A percentile compares a stretch with the other conserved stretches of the same genome.
Evolutionary conservation across 768 basidiomycete species (phyloP).

Genomic region (Trametes elegans): DNA sequence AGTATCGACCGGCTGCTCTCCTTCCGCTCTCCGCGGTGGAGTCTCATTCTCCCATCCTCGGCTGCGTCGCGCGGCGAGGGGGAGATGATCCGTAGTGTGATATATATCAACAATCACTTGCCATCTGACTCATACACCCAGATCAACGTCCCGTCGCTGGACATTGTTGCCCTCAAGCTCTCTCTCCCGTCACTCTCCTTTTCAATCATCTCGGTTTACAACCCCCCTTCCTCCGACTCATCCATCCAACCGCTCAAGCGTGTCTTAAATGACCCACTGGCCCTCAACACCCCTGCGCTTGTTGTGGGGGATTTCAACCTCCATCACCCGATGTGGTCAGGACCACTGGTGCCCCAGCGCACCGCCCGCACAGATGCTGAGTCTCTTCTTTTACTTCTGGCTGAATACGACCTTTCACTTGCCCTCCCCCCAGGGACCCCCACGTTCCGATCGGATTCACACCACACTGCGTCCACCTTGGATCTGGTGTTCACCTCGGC

Average conservation of each 20-base stretch:
- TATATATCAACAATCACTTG: constrained; percentile 1
- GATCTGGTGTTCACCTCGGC: not conserved
- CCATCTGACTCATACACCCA: constrained; percentile 3
- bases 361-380: not conserved
- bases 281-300: no score
- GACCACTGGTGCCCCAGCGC: not conserved
- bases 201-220: not conserved
- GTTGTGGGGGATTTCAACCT: constrained; percentile 7
- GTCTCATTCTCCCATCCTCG: not conserved
- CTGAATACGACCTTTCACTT: not conserved
- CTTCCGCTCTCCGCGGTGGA: constrained; percentile 1
- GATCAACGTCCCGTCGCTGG: not conserved
- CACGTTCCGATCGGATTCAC: not conserved
- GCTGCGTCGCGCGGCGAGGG: not conserved
- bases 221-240: not conserved
- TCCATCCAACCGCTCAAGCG: no score
- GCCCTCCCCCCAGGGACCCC: not conserved
- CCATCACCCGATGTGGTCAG: constrained; percentile 11
- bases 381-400: not conserved
- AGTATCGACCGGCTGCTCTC: not conserved
- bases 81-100: not conserved
- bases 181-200: not conserved
- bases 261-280: no score
- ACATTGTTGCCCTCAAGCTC: not conserved
- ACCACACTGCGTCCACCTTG: not conserved